Evolutionary conservation across 306 rosid species (phyloP).

Genomic region (Casuarina glauca): DNA sequence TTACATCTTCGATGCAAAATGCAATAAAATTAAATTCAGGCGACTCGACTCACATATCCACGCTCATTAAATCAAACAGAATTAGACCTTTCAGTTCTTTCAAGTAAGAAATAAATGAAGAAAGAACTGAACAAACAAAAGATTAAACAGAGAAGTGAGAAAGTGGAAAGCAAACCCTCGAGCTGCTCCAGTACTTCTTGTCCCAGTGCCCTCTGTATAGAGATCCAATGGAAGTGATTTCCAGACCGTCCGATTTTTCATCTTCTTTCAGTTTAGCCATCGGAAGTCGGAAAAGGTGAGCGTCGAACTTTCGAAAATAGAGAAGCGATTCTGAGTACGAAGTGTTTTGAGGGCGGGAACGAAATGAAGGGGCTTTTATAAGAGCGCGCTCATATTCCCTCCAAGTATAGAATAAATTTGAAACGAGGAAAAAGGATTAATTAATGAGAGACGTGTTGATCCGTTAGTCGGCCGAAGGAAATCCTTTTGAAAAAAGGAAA

Average conservation of each 20-base stretch:
- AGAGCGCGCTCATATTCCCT: too few species aligned
- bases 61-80: background rate
- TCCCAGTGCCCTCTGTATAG: constrained; percentile 77
- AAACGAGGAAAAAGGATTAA: background rate
- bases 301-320: background rate
- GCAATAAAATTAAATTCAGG: background rate
- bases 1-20: too few species aligned
- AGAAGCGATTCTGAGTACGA: background rate
- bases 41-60: background rate
- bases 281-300: background rate
- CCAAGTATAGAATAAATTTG: too few species aligned
- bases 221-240: constrained; percentile 74
- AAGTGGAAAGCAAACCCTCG: constrained; percentile 62
- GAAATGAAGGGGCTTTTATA: background rate
- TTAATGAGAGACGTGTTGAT: too few species aligned
- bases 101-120: background rate
- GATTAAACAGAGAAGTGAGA: background rate
- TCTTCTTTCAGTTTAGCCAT: constrained; percentile 40
- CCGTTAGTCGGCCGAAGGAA: background rate
- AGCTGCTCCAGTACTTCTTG: constrained; percentile 92
- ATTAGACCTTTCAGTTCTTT: background rate
- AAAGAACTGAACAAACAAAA: background rate
- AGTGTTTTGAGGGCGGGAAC: constrained; percentile 35
- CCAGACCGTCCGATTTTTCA: constrained; percentile 54
- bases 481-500: background rate